Evolutionary conservation across 371 early-diverging fungal genomes (phyloP).

Genomic region (Syncephalis plumigaleata): DNA sequence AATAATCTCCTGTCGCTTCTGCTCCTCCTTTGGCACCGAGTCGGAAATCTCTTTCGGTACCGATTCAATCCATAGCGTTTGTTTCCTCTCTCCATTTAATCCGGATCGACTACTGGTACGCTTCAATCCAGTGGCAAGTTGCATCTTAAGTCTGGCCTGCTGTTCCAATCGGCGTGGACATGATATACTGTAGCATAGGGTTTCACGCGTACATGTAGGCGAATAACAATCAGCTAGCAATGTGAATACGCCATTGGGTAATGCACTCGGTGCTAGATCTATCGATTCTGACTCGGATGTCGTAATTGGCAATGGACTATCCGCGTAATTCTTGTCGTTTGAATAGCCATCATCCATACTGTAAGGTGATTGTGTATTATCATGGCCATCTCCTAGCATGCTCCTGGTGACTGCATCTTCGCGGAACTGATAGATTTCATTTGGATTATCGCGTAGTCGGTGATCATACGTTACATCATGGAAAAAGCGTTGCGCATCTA

Average conservation of each 20-base stretch:
- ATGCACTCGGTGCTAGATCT: conserved; percentile 13
- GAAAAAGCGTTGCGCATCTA: conserved; percentile 76
- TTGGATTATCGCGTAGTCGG: conserved; percentile 55
- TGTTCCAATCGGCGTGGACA: conserved; percentile 65
- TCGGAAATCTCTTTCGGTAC: conserved; percentile 52
- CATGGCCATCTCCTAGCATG: not conserved
- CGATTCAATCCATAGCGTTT: conserved; percentile 34
- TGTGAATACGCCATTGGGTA: conserved; percentile 65
- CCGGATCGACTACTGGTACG: not conserved
- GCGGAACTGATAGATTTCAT: conserved; percentile 63
- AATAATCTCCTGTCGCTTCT: conserved; percentile 79
- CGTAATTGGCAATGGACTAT: no score
- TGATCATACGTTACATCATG: conserved; percentile 77
- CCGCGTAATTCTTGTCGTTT: conserved; percentile 3
- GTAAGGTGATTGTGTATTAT: not conserved
- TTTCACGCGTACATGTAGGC: conserved; percentile 69
- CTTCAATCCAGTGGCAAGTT: not conserved
- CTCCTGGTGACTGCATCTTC: conserved; percentile 8
- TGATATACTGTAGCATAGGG: conserved; percentile 63
- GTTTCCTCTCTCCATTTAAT: not conserved
- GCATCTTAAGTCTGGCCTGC: conserved; percentile 1
- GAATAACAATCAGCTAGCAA: conserved; percentile 78
- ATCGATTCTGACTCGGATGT: conserved; percentile 8
- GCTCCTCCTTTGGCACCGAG: conserved; percentile 48
- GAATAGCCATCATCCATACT: conserved; percentile 7